These are phyloP conservation scores for Prunus kanzakura DNA, from an alignment of 306 rosid genomes.

Conservation along the genomic window DNA sequence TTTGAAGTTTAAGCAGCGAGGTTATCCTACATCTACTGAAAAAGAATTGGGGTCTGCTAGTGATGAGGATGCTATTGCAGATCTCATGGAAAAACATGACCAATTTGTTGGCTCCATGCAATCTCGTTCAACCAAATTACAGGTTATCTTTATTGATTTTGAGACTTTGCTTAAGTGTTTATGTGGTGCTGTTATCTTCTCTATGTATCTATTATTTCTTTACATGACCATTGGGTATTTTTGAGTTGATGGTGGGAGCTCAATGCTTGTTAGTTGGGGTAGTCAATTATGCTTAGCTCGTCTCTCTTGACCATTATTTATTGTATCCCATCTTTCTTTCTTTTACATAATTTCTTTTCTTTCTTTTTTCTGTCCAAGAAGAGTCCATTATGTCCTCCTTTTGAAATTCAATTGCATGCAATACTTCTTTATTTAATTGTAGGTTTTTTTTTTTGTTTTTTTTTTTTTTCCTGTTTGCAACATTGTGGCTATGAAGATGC, in stretches of 20 bases:
- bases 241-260: neutral
- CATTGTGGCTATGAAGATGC: neutral
- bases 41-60: conserved; percentile 73
- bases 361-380: neutral
- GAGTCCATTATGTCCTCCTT: neutral
- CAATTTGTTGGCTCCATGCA: conserved; percentile 87
- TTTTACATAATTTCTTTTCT: neutral
- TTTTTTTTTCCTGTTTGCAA: neutral
- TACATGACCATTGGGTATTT: neutral
- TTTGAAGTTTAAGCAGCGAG: conserved; percentile 62
- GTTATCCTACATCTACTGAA: conserved; percentile 58
- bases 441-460: neutral
- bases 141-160: conserved; percentile 48
- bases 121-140: conserved; percentile 83
- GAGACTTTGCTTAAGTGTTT: neutral
- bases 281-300: neutral
- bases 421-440: neutral
- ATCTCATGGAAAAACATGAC: conserved; percentile 76
- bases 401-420: neutral
- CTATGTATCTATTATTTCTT: neutral
- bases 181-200: neutral
- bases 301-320: neutral
- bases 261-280: neutral
- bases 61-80: conserved; percentile 81
- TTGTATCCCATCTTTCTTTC: neutral